These are phyloP conservation scores for Phragmites australis DNA, from an alignment of 176 grass and related monocot species.

Conservation along the genomic window DNA sequence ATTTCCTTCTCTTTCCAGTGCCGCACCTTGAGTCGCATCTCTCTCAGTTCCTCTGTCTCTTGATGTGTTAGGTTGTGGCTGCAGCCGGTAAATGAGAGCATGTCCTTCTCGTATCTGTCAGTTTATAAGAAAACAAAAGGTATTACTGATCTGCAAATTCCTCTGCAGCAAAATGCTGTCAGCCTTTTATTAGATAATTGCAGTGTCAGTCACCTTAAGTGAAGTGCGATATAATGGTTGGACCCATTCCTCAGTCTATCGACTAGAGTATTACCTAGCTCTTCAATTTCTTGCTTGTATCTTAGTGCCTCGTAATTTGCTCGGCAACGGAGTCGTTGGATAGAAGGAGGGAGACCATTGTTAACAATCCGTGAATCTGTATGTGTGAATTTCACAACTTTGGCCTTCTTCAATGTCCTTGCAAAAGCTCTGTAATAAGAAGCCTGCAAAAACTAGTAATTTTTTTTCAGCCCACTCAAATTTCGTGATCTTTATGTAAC, in stretches of 20 bases:
- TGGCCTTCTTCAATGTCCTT: constrained; percentile 67
- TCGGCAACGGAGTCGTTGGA: constrained; percentile 80
- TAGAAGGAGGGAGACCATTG: constrained; percentile 82
- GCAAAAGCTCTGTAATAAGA: constrained; percentile 83
- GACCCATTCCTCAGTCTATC: constrained; percentile 78
- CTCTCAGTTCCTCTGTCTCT: constrained; percentile 66
- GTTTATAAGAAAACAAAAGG: constrained; percentile 31
- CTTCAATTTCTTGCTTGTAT: constrained; percentile 70
- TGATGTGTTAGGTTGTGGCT: constrained; percentile 74
- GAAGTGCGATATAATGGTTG: constrained; percentile 90
- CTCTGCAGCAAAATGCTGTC: constrained; percentile 6
- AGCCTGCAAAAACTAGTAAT: constrained; percentile 51
- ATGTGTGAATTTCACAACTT: constrained; percentile 81
- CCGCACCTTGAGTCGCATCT: constrained; percentile 74
- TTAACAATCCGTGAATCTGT: constrained; percentile 86
- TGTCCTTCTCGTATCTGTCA: constrained; percentile 97
- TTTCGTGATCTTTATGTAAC: constrained; percentile 9
- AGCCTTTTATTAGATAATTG: constrained; percentile 18
- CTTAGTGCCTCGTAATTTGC: constrained; percentile 84
- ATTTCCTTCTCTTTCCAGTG: constrained; percentile 99
- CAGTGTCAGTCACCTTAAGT: constrained; percentile 72
- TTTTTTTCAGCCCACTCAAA: constrained; percentile 8
- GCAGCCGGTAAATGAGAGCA: constrained; percentile 97
- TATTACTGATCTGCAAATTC: constrained; percentile 23
- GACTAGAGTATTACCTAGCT: constrained; percentile 70